These are phyloP conservation scores for Trichoderma sp. DNA, from an alignment of 2,329 filamentous ascomycete genomes.

Conservation along the genomic window DNA sequence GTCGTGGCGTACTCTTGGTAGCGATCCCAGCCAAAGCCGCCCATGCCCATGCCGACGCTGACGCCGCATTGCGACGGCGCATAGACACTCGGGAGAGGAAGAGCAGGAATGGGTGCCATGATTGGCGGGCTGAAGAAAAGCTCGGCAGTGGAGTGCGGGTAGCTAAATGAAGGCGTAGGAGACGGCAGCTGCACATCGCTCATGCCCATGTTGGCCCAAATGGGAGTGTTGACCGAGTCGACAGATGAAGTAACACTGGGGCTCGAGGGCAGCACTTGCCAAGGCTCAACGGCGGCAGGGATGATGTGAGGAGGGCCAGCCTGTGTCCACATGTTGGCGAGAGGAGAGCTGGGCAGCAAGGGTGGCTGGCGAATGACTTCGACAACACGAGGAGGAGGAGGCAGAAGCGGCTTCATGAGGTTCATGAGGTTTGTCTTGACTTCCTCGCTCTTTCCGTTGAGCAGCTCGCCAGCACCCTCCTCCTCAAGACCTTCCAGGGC, in stretches of 20 bases:
- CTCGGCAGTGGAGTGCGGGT: conserved; percentile 70
- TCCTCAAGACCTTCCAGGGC: conserved; percentile 96
- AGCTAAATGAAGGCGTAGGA: conserved; percentile 76
- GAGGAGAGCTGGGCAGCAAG: conserved; percentile 80
- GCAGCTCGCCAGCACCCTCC: conserved; percentile 90
- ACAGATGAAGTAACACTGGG: conserved; percentile 74
- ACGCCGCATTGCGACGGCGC: conserved; percentile 78
- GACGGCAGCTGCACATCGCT: conserved; percentile 76
- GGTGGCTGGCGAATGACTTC: conserved; percentile 87
- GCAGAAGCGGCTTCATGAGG: conserved; percentile 85
- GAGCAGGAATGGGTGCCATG: conserved; percentile 71
- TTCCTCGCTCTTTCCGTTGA: conserved; percentile 88
- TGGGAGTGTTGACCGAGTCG: conserved; percentile 68
- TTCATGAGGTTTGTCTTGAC: conserved; percentile 85
- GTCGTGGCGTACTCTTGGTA: conserved; percentile 84
- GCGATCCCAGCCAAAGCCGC: conserved; percentile 79
- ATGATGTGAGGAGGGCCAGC: conserved; percentile 65
- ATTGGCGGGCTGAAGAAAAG: conserved; percentile 81
- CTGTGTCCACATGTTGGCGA: conserved; percentile 81
- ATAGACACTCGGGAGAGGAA: conserved; percentile 86
- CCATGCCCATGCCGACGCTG: conserved; percentile 52
- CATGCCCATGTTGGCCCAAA: conserved; percentile 81
- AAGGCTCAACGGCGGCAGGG: conserved; percentile 73
- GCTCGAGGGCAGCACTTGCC: conserved; percentile 89
- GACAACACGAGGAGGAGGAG: conserved; percentile 82